Percentiles rank a stretch among this genome's conserved stretches.
phyloP scores from a whole-genome alignment of 2,329 filamentous ascomycete species.

The Aspergillus flavus region DNA sequence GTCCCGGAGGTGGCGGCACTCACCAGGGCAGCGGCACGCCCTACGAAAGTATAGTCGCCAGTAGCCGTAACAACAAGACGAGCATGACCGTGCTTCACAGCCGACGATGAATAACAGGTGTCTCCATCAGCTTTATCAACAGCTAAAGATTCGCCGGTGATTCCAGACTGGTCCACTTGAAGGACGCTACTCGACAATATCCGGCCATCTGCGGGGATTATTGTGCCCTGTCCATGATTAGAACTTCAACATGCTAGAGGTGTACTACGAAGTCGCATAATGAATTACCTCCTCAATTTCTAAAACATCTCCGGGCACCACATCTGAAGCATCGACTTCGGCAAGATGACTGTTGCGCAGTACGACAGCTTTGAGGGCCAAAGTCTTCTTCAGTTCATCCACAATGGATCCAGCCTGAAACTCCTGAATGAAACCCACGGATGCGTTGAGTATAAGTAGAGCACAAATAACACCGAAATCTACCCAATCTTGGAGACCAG shows the following conservation, averaged over 20 bases:
- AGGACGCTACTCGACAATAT: conserved; percentile 82
- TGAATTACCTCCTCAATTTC: conserved; percentile 73
- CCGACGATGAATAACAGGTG: conserved; percentile 80
- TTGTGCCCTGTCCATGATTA: conserved; percentile 64
- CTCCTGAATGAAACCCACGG: conserved; percentile 86
- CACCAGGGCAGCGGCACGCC: conserved; percentile 83
- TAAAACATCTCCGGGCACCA: conserved; percentile 88
- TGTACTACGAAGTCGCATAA: background rate
- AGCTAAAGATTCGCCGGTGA: conserved; percentile 88
- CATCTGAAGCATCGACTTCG: conserved; percentile 79
- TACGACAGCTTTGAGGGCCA: conserved; percentile 84
- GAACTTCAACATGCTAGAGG: conserved; percentile 6
- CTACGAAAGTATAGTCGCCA: conserved; percentile 88
- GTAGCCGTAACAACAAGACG: conserved; percentile 81
- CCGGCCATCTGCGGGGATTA: conserved; percentile 85
- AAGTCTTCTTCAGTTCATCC: conserved; percentile 86
- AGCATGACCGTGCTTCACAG: conserved; percentile 87
- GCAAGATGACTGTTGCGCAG: conserved; percentile 76
- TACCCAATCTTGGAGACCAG: conserved; percentile 84
- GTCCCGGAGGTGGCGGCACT: conserved; percentile 71
- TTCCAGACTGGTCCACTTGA: conserved; percentile 88
- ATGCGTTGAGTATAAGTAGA: conserved; percentile 79
- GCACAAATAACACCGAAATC: conserved; percentile 91
- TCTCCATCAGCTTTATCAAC: conserved; percentile 86
- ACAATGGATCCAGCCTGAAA: conserved; percentile 89